phyloP scores from a whole-genome alignment of 352 stramenopile genomes.

The Thraustochytrium striatum region DNA sequence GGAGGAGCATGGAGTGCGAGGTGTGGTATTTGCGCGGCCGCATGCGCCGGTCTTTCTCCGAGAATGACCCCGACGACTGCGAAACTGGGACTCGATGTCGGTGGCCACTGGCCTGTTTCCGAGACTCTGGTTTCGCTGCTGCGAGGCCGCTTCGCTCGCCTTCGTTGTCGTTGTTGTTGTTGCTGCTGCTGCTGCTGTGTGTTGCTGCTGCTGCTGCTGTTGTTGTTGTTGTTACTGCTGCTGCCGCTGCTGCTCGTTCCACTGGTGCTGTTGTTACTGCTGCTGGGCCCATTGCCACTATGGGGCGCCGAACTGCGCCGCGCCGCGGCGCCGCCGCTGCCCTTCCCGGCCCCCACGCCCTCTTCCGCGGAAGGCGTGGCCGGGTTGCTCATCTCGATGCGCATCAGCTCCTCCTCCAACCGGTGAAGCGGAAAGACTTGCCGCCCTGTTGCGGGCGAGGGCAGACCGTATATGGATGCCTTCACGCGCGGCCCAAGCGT shows the following conservation, averaged over 20 bases:
- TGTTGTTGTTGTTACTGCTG: not conserved
- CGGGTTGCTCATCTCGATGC: constrained; percentile 41
- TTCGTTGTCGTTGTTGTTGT: not conserved
- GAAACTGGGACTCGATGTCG: too few species aligned
- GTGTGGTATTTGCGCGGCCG: too few species aligned
- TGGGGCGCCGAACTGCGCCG: not conserved
- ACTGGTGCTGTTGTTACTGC: not conserved
- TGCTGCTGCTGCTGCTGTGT: not conserved
- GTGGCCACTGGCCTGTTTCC: too few species aligned
- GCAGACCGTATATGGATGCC: constrained; percentile 11
- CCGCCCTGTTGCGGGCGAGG: constrained; percentile 4
- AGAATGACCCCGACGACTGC: too few species aligned
- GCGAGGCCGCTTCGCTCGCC: not conserved
- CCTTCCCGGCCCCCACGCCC: not conserved
- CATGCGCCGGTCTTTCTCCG: too few species aligned
- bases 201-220: not conserved
- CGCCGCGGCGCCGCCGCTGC: not conserved
- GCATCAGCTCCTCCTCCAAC: constrained; percentile 24
- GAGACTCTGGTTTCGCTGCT: too few species aligned
- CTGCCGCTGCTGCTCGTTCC: too few species aligned
- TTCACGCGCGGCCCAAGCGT: too few species aligned
- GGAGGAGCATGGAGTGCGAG: too few species aligned
- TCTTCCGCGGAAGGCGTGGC: not conserved
- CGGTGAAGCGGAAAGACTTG: constrained; percentile 32
- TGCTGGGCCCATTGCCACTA: not conserved